Evolutionary conservation across 352 stramenopile species (phyloP), one percentile per base, ranked within the genome.

Genomic region (Pythium apleroticum): DNA sequence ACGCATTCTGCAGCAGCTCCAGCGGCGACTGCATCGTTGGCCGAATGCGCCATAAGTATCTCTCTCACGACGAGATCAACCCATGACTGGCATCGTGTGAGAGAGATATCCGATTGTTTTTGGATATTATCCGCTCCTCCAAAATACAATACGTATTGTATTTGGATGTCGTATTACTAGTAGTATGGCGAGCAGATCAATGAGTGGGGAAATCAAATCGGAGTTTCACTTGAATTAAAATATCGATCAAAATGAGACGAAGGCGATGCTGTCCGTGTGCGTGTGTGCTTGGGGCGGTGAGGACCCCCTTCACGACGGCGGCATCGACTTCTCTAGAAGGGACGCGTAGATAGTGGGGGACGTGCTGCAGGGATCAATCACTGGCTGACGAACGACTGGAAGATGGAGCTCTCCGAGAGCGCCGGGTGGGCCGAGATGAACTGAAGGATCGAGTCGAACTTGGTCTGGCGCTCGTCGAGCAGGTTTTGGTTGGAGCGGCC

Each of bases 401-500:
- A 89, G 22, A 71, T 64, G 9, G 52, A 65, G 69, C 71, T 85
- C 24, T 78, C 60, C 28, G 75, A 52, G 39, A 88, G 64, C 53
- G 74, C 64, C 1, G 58, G 63, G 33, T 88, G 67, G 24, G 74
- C 60, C 2, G 69, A 65, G 55, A 89, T 79, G 63, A 75, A 86
- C 20, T 73, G 59, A 28, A 90, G 68, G 27, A 90, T 69, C 37
- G 60, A 54, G 11, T 78, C 60, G 48, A 90, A 84, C 49, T 78
- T 72, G 12, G 71, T 52, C 52, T 82, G 67, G 11, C 81, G 79
- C 52, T 85, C 68, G 20, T 75, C 58, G 28, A 88, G 76, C 2
- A 66, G 45, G 15, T 76, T 80, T 27, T 56, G 69, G 58, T 77
- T 81, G 46, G 69, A 80, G 35, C 80, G 70, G 49, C 78, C 77